A percentile compares a stretch with the other conserved stretches of the same genome.
Evolutionary conservation across 2,329 filamentous ascomycete species (phyloP).

Genomic region (Penicillium sp.): DNA sequence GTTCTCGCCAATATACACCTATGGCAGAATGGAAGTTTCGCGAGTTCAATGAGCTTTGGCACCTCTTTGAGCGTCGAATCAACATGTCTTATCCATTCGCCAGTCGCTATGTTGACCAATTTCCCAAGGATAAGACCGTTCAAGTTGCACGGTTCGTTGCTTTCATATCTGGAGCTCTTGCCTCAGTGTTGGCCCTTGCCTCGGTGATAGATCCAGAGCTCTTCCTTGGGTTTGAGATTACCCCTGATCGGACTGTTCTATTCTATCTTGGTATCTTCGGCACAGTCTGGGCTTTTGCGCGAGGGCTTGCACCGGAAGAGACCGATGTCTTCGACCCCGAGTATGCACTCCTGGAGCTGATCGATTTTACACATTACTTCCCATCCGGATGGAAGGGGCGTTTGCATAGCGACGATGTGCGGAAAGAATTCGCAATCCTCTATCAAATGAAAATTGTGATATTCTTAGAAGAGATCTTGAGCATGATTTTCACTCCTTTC

Average conservation of each 20-base stretch:
- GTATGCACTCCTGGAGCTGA: conserved; percentile 81
- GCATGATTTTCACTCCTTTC: conserved; percentile 88
- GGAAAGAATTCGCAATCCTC: conserved; percentile 80
- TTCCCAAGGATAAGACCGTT: conserved; percentile 90
- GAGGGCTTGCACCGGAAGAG: conserved; percentile 82
- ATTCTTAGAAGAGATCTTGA: conserved; percentile 87
- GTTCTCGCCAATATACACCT: conserved; percentile 86
- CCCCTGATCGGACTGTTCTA: conserved; percentile 78
- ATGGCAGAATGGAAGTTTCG: conserved; percentile 97
- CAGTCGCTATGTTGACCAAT: conserved; percentile 88
- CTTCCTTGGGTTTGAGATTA: conserved; percentile 89
- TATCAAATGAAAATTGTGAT: conserved; percentile 92
- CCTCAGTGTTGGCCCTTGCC: conserved; percentile 77
- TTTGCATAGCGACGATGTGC: conserved; percentile 91
- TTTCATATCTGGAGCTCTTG: conserved; percentile 82
- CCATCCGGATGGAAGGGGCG: conserved; percentile 84
- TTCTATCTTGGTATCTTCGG: conserved; percentile 86
- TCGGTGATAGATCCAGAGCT: conserved; percentile 87
- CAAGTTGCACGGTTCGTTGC: conserved; percentile 80
- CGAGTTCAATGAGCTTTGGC: conserved; percentile 94
- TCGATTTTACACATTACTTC: conserved; percentile 88
- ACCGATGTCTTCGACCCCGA: conserved; percentile 89
- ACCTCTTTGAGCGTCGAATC: conserved; percentile 83
- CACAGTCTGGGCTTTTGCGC: conserved; percentile 76
- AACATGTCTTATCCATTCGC: conserved; percentile 96